A percentile compares a stretch with the other conserved stretches of the same genome.
These are phyloP conservation scores for Cryptococcus hybrid DNA, from an alignment of 1,284 basidiomycete genomes.

Conservation along the genomic window DNA sequence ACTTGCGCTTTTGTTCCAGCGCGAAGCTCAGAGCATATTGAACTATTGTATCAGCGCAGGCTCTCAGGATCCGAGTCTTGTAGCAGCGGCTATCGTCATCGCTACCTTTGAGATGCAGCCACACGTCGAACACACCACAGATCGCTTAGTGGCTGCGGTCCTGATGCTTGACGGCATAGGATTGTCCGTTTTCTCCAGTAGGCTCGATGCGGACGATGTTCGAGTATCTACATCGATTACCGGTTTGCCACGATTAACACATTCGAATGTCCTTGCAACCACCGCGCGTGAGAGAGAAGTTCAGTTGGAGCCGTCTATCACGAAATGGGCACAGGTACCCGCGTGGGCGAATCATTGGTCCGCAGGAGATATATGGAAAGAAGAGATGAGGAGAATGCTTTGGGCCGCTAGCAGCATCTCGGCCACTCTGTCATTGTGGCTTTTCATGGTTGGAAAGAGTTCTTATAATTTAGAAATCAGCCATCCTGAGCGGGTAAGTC, in stretches of 20 bases:
- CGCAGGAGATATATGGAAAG: slow-evolving; percentile 17
- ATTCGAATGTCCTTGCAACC: background rate
- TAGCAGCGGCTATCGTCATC: slow-evolving; percentile 29
- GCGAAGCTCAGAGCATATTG: slow-evolving; percentile 23
- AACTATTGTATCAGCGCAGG: slow-evolving; percentile 18
- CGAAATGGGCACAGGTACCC: slow-evolving; percentile 15
- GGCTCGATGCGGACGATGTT: slow-evolving; percentile 12
- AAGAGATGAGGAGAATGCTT: slow-evolving; percentile 30
- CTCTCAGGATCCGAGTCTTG: slow-evolving; percentile 20
- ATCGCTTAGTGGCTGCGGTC: slow-evolving; percentile 19
- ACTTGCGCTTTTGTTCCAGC: slow-evolving; percentile 23
- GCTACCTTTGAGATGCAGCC: slow-evolving; percentile 33
- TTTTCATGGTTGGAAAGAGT: slow-evolving; percentile 7
- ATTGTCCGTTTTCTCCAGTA: slow-evolving; percentile 13
- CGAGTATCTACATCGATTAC: slow-evolving; percentile 1
- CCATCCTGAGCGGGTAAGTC: slow-evolving; percentile 23
- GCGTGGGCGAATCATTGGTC: slow-evolving; percentile 17
- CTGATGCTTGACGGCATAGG: slow-evolving; percentile 22
- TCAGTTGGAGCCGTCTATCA: background rate
- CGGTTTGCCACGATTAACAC: background rate
- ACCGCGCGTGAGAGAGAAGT: background rate
- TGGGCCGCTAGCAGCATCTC: slow-evolving; percentile 28
- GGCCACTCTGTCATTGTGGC: slow-evolving; percentile 23
- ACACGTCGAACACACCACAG: slow-evolving; percentile 22
- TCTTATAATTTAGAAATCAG: slow-evolving; percentile 13